Evolutionary conservation across 768 basidiomycete genomes (phyloP), one percentile per base, ranked within the genome.

Genomic region (Mycena belliarum): DNA sequence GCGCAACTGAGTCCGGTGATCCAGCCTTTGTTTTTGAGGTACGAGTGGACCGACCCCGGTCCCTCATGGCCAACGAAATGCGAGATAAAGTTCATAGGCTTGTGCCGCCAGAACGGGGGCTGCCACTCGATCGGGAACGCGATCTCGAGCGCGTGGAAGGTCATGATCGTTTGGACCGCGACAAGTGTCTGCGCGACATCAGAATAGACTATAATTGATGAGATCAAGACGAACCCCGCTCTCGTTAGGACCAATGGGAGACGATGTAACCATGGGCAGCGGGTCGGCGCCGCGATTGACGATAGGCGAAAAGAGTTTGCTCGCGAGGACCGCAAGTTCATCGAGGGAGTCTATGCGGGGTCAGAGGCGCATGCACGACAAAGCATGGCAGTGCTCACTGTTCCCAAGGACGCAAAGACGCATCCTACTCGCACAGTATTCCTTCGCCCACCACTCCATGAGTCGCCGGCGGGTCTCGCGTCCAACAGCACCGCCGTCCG

Each of bases 11-110:
- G 75, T 14, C 79, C 77, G 26, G 87, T 93, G 35, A 90, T 81
- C 93, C 94, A 96, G 3, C 93, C 91, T 67, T 88, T 89, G 60
- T 80, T 79, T 75, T 96, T 98, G 55, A 99, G 79, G 69, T 94
- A 93, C 1, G 94, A 92, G 65, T 91, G 82, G 28, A 98, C 74
- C 1, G 96, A 98, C 2, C 96, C 96, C 33, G 88, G 86, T 1
- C 95, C 95, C 73, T 98, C 95, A 68, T 98, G 93, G 0, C 95
- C 95, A 29, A 94, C 73, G 66, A 96, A 86, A 68, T 95, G 91
- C 4, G 85, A 79, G 23, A 98, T 68, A 70, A 92, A 89, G 52
- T 82, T 71, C 6, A 78, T 83, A 5, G 95, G 94, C 73, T 95
- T 90, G 70, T 86, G 76, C 65, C 85, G 82, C 91, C 93, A 84